Base-by-base conservation (phyloP, 371 early-diverging fungal genomes). In the Blakeslea trispora region DNA sequence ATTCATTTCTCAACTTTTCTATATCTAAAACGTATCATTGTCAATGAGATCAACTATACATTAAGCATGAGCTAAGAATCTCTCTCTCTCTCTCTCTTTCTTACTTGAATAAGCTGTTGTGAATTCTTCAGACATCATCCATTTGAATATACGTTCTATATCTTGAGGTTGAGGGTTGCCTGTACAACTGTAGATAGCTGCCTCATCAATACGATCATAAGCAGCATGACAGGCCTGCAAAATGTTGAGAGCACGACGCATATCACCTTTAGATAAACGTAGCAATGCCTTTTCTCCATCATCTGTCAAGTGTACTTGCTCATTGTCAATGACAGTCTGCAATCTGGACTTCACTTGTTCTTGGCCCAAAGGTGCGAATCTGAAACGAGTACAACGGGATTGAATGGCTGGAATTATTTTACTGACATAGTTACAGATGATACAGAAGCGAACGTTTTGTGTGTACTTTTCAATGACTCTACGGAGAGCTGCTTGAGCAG, bases 391-490 rank as follows among this genome's bases (percentile, higher is more conserved):
- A 80, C 99, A 99, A 45, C 99, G 88, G 43, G 97, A 96, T 73
- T 96, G 98, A 45, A 99, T 82, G 3, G 99, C 99, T 4, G 99
- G 98, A 44, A 98, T 98, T 44, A 99, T 97, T 71, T 98, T 98
- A 72, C 89, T 89, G 32, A 94, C 92, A 72, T 99, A 98, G 74
- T 99, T 99, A 83, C 99, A 99, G 53, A 99, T 96, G 43, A 99
- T 88, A 71, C 97, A 97, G 76, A 99, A 99, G 2, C 99, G 88
- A 10, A 97, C 96, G 66, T 97, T 98, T 43, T 83, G 83, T 18
- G 96, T 95, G 80, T 96, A 99, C 66, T 97, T 94, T 79, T 99
- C 99, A 61, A 99, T 97, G 18, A 99, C 97, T 78, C 99, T 77
- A 64, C 99, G 87, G 50, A 99, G 74, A 10, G 99, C 99, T 49